phyloP scores from a whole-genome alignment of 768 basidiomycete species.

The Collybia mongolica region DNA sequence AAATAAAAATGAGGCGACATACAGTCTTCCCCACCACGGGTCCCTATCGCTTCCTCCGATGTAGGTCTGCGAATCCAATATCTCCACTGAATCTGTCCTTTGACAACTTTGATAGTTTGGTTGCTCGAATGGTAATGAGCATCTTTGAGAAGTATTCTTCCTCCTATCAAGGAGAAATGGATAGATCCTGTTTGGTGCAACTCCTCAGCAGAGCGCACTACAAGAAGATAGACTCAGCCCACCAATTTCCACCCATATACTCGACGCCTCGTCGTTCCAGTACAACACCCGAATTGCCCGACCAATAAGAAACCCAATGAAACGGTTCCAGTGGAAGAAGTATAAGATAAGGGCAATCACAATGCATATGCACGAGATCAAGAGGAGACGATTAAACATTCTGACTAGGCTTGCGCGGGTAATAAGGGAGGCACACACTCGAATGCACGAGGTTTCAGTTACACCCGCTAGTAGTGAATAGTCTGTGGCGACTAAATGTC shows the following conservation, averaged over 20 bases:
- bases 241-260: slow-evolving; percentile 86
- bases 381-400: slow-evolving; percentile 61
- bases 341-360: slow-evolving; percentile 62
- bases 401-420: neutral
- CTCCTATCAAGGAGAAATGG: slow-evolving; percentile 86
- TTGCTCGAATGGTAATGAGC: slow-evolving; percentile 90
- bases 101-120: slow-evolving; percentile 81
- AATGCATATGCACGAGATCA: slow-evolving; percentile 62
- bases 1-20: slow-evolving; percentile 18
- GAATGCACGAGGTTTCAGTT: neutral
- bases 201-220: neutral
- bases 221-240: slow-evolving; percentile 1
- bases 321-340: slow-evolving; percentile 90
- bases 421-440: neutral
- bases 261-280: slow-evolving; percentile 78
- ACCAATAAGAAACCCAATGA: slow-evolving; percentile 69
- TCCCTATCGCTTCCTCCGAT: slow-evolving; percentile 66
- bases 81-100: slow-evolving; percentile 87
- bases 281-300: slow-evolving; percentile 64
- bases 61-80: slow-evolving; percentile 89
- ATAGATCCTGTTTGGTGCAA: slow-evolving; percentile 62
- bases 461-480: neutral
- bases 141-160: slow-evolving; percentile 87
- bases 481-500: too few species aligned
- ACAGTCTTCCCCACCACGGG: slow-evolving; percentile 55